Percentiles rank a stretch among this genome's conserved stretches.
phyloP scores from a whole-genome alignment of 1,139 yeast species.

The Pichia sp. region DNA sequence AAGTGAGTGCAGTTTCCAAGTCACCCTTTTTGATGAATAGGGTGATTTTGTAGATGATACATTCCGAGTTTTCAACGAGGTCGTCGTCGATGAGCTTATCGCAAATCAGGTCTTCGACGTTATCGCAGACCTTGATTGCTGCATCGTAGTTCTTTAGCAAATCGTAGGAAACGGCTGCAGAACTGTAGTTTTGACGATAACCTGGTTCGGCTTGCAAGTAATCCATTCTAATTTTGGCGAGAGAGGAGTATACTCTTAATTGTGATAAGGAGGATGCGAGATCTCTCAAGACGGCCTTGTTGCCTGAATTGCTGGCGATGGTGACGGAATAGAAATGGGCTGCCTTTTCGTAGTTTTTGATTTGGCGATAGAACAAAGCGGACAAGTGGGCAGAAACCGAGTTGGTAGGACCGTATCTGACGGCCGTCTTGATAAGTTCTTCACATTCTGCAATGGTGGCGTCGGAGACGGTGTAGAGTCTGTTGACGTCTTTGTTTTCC shows the following conservation, averaged over 20 bases:
- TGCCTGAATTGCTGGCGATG: constrained; percentile 73
- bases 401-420: constrained; percentile 50
- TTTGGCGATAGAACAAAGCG: constrained; percentile 77
- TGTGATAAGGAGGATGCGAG: constrained; percentile 80
- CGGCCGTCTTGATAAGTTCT: constrained; percentile 57
- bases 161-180: constrained; percentile 83
- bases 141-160: constrained; percentile 62
- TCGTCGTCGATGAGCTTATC: constrained; percentile 69
- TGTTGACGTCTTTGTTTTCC: constrained; percentile 14
- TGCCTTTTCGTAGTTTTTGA: constrained; percentile 72
- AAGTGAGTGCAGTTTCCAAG: constrained; percentile 58
- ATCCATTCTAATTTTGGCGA: constrained; percentile 62
- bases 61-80: constrained; percentile 76
- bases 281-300: constrained; percentile 79
- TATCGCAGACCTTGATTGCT: constrained; percentile 69
- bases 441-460: constrained; percentile 56
- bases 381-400: constrained; percentile 82
- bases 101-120: constrained; percentile 71
- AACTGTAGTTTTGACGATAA: constrained; percentile 90
- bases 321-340: constrained; percentile 81
- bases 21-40: constrained; percentile 67
- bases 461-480: constrained; percentile 43
- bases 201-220: constrained; percentile 80
- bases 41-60: constrained; percentile 69
- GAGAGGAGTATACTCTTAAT: constrained; percentile 65